Base-by-base conservation (phyloP, 768 basidiomycete species). In the Mycena pura region DNA sequence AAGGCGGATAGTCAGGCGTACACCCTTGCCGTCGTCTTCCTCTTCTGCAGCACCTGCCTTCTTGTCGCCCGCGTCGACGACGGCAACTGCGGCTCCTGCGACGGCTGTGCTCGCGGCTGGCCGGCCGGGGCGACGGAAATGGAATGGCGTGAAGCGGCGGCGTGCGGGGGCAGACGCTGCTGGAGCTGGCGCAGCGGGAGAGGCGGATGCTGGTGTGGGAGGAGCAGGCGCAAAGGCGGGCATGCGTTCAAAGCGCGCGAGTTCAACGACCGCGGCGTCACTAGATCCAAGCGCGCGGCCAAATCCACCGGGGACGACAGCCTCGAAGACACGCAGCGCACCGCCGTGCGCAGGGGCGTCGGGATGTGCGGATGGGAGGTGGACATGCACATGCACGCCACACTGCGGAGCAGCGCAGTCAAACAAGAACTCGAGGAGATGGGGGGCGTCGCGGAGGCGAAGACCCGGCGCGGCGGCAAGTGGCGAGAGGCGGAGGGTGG, bases 381-480 rank as follows among this genome's bases (percentile, higher is more conserved):
- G 79, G 45, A 94, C 88, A 63, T 92, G 84, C 19, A 97, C 84
- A 34, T 88, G 86, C 59, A 97, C 87, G 21, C 83, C 85, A 69
- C 93, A 94, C 67, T 89, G 90, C 8, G 95, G 90, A 0, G 94
- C 88, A 59, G 95, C 93, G 64, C 92, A 93, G 71, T 98, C 95
- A 73, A 91, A 98, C 72, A 92, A 89, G 74, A 97, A 98, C 70
- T 94, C 93, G 60, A 96, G 81, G 17, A 88, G 86, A 67, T 95
- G 92, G 80, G 19, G 73, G 65, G 34, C 82, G 72, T 36, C 80
- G 72, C 31, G 77, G 71, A 48, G 62, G 22, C n/a, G 68, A 15
- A 83, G 82, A 25, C 86, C 83, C 32, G 80, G 78, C 2, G 79
- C 69, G 14, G 82, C 69, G 4, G 81, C 68, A 19, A 91, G 78